Evolutionary conservation across 176 grass and related monocot genomes (phyloP), one percentile per base, ranked within the genome.

Genomic region (Secale cereale): DNA sequence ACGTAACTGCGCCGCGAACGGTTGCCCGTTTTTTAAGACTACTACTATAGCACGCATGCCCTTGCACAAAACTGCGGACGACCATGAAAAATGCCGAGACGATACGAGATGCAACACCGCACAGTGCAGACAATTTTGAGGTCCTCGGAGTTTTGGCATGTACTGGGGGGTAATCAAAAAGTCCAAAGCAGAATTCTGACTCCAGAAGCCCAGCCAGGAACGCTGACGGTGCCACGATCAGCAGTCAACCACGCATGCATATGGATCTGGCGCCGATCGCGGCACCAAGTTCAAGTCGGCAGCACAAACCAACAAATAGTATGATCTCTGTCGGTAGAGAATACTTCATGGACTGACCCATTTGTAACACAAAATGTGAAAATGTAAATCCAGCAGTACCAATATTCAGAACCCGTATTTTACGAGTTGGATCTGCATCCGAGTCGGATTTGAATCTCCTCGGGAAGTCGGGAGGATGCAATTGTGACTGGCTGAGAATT

Each of bases 361-460:
- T 56, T 4, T 45, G 1, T 13, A 2, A 45, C 12, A 45, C 41
- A 2, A 31, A 31, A 45, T 45, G 41, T 45, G 41, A 45, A 9
- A 45, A 45, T 45, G 39, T 45, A 50, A 50, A 50, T 17, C 7
- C 46, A 17, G 1, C 15, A 16, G 15, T 5, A 6, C 17, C 48
- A 6, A 19, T 52, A 17, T 17, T 17, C 16, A 52, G 48, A 16
- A 52, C 48, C 16, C 17, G 7, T 19, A 2, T 19, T 52, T 15
- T 0, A 17, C 16, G 15, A 52, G 16, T 16, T 37, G 16, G 23
- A 30, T 56, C 17, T 52, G 19, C 19, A 43, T 43, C 39, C 23
- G 31, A 31, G 25, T 45, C 11, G 12, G 25, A 43, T 41, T 85
- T 40, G n/a, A 88, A 88, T 14, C 25, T 80, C 29, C 20, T 74